Conservation (phyloP, 495 filamentous ascomycete genomes). For the Cenococcum geophilum region DNA sequence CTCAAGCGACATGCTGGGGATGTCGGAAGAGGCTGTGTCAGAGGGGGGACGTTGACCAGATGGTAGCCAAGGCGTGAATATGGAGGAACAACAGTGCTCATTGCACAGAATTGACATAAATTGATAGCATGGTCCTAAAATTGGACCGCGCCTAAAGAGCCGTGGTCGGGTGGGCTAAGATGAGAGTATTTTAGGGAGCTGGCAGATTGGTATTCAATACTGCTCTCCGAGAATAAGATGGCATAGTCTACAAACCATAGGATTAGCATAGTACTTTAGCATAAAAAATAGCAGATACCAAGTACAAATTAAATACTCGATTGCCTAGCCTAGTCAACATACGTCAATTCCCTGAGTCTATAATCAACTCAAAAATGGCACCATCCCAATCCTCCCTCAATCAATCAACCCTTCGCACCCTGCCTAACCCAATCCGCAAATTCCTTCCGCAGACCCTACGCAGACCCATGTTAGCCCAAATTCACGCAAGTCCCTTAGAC, state of each 20-base stretch:
- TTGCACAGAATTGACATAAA: background rate
- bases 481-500: no score
- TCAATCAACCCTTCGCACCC: slow-evolving; percentile 14
- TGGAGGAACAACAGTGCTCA: background rate
- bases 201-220: no score
- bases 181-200: no score
- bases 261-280: no score
- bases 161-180: no score
- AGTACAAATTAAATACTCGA: no score
- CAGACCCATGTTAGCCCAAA: slow-evolving; percentile 3
- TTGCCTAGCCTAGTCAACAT: no score
- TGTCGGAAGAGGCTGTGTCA: slow-evolving; percentile 11
- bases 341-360: no score
- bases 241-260: no score
- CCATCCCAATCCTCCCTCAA: background rate
- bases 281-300: no score
- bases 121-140: background rate
- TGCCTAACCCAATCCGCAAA: slow-evolving; percentile 40
- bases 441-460: slow-evolving; percentile 37
- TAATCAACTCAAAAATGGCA: no score
- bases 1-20: slow-evolving; percentile 5
- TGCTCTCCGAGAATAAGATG: no score
- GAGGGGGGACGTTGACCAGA: slow-evolving; percentile 3
- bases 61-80: background rate
- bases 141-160: background rate